Base-by-base conservation (phyloP, 225 moss, liverwort and hornwort genomes). In the Ulota crispa region DNA sequence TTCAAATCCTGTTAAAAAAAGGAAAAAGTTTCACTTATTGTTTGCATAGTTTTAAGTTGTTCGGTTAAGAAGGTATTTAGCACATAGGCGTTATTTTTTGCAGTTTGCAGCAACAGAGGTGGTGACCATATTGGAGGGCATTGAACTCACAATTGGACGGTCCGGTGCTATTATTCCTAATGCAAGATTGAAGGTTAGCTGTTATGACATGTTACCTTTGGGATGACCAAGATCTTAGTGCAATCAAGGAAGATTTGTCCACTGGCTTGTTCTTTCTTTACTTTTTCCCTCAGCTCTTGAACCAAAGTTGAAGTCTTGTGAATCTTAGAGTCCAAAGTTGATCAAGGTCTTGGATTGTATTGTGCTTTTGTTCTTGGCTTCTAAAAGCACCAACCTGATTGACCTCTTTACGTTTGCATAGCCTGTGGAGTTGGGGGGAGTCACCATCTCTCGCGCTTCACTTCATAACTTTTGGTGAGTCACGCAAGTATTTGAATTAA, bases 381-480 rank as follows among this genome's bases (percentile, higher is more conserved):
- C 55, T 42, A 30, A 80, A 82, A 68, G 54, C 55, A 63, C 39
- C 19, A 61, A 66, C 28, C 45, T 36, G 18, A 80, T 47, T 36
- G 59, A 30, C 23, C 15, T 31, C 27, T 50, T 70, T 16, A 9
- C 73, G 28, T 76, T 78, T 77, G 42, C 80, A 68, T 89, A 96
- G 96, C 91, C 96, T 74, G 94, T 96, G 81, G 94, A 92, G 75
- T 84, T 96, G 36, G 94, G 93, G 63, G 96, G 96, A 88, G 94
- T 89, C 32, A 87, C 85, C 41, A 84, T 96, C 55, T 90, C 93
- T 70, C 92, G 93, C 54, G 96, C 96, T 56, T 89, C 90, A 53
- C 91, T 96, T 72, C 96, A 94, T 86, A 96, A 96, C 54, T 87
- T 94, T 78, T 88, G 92, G 96, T 96, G 55, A 82, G 89, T 71